Evolutionary conservation across 768 basidiomycete species (phyloP).

Genomic region (Cystofilobasidium capitatum): DNA sequence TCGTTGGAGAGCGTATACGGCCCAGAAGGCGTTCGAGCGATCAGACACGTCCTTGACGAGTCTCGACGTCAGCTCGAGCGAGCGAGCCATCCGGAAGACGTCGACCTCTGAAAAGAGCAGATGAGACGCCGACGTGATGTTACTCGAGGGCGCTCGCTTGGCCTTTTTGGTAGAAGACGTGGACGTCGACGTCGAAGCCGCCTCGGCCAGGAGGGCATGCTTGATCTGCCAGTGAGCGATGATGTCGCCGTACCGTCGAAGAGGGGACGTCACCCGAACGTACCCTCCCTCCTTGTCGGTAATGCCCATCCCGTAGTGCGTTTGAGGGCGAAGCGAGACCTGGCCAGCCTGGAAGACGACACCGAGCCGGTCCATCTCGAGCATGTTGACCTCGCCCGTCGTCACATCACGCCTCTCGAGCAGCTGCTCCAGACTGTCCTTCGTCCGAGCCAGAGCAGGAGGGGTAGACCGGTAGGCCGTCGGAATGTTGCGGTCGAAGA

Average conservation of each 20-base stretch:
- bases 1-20: slow-evolving; percentile 13
- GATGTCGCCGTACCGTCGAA: slow-evolving; percentile 75
- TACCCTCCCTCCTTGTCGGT: slow-evolving; percentile 61
- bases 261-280: slow-evolving; percentile 68
- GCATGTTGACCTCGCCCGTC: slow-evolving; percentile 38
- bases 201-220: slow-evolving; percentile 45
- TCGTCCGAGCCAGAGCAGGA: slow-evolving; percentile 36
- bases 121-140: background rate
- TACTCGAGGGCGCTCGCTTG: background rate
- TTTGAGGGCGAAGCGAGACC: slow-evolving; percentile 14
- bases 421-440: slow-evolving; percentile 43
- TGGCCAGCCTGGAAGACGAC: slow-evolving; percentile 13
- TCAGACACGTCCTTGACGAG: slow-evolving; percentile 6
- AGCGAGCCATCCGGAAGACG: background rate
- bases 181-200: background rate
- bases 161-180: background rate
- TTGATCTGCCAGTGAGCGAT: slow-evolving; percentile 91
- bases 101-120: slow-evolving; percentile 1
- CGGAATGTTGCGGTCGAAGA: slow-evolving; percentile 51
- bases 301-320: slow-evolving; percentile 63
- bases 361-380: slow-evolving; percentile 17
- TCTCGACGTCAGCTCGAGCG: slow-evolving; percentile 2
- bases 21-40: slow-evolving; percentile 14
- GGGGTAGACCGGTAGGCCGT: slow-evolving; percentile 50
- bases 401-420: slow-evolving; percentile 45